phyloP scores from a whole-genome alignment of 345 rosid genomes.

The Iberis pinnata region DNA sequence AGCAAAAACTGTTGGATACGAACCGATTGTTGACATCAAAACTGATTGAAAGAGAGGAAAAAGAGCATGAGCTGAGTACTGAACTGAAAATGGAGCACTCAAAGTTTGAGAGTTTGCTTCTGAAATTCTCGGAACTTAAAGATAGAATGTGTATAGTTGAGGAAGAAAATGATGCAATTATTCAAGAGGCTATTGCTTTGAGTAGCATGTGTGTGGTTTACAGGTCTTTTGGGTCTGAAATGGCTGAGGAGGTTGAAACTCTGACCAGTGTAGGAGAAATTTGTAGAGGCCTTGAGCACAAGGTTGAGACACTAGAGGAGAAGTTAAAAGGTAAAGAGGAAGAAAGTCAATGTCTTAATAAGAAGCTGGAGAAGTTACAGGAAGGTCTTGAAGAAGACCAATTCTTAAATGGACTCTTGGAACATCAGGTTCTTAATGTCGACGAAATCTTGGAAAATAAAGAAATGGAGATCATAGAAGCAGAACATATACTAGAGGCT shows the following conservation, averaged over 20 bases:
- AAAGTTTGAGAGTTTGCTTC: slow-evolving; percentile 38
- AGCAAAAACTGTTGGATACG: slow-evolving; percentile 45
- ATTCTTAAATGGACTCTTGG: slow-evolving; percentile 48
- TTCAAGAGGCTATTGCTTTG: slow-evolving; percentile 48
- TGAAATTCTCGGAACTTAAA: slow-evolving; percentile 41
- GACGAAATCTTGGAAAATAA: slow-evolving; percentile 51
- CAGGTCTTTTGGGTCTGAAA: slow-evolving; percentile 49
- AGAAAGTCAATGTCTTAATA: slow-evolving; percentile 43
- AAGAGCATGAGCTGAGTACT: slow-evolving; percentile 36
- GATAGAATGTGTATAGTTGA: slow-evolving; percentile 43
- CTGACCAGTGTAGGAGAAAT: slow-evolving; percentile 30
- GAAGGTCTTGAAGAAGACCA: slow-evolving; percentile 45
- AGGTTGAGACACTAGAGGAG: slow-evolving; percentile 41
- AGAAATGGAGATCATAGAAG: slow-evolving; percentile 50
- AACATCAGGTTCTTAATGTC: slow-evolving; percentile 38
- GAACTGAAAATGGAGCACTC: slow-evolving; percentile 34
- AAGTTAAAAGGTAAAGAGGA: slow-evolving; percentile 43
- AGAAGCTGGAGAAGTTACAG: slow-evolving; percentile 44
- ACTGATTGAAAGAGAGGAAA: slow-evolving; percentile 38
- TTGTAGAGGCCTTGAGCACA: slow-evolving; percentile 37
- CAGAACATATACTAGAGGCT: slow-evolving; percentile 51
- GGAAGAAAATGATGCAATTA: slow-evolving; percentile 47
- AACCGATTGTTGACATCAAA: slow-evolving; percentile 49
- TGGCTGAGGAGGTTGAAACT: slow-evolving; percentile 47
- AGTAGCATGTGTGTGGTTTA: slow-evolving; percentile 45